Evolutionary conservation across 108 stramenopile genomes (phyloP).

Genomic region (Skeletonema potamos): DNA sequence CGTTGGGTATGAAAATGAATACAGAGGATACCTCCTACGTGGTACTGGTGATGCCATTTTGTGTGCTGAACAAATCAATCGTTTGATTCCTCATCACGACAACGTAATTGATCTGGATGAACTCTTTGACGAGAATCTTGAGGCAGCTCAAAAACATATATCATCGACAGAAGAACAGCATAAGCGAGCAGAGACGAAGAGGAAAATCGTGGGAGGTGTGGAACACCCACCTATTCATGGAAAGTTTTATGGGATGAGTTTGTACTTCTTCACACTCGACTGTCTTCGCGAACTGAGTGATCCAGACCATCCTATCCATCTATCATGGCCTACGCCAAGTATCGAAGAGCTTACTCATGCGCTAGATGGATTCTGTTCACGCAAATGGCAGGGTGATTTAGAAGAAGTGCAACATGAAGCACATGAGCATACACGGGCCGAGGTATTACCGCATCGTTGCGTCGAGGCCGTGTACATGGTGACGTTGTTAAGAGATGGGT

Average conservation of each 20-base stretch:
- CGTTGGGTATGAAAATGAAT: slow-evolving; percentile 64
- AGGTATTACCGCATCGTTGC: slow-evolving; percentile 85
- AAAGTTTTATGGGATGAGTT: slow-evolving; percentile 90
- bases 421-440: slow-evolving; percentile 73
- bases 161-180: slow-evolving; percentile 9
- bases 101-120: slow-evolving; percentile 55
- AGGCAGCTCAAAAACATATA: slow-evolving; percentile 1
- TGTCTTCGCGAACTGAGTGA: slow-evolving; percentile 81
- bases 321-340: slow-evolving; percentile 83
- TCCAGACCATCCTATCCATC: slow-evolving; percentile 61
- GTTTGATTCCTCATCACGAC: slow-evolving; percentile 78
- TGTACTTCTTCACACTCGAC: slow-evolving; percentile 91
- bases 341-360: slow-evolving; percentile 82
- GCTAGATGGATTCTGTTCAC: slow-evolving; percentile 75
- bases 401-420: slow-evolving; percentile 62
- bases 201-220: slow-evolving; percentile 74
- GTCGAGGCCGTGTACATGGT: slow-evolving; percentile 89
- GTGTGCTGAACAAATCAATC: slow-evolving; percentile 74
- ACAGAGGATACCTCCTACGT: slow-evolving; percentile 51
- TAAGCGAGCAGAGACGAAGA: slow-evolving; percentile 12
- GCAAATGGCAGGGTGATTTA: slow-evolving; percentile 81
- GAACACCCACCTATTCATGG: slow-evolving; percentile 82
- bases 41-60: slow-evolving; percentile 76
- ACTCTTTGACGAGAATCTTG: slow-evolving; percentile 45
- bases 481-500: slow-evolving; percentile 86